Conservation (phyloP, 2,329 filamentous ascomycete genomes). For the Xylogone sp. region DNA sequence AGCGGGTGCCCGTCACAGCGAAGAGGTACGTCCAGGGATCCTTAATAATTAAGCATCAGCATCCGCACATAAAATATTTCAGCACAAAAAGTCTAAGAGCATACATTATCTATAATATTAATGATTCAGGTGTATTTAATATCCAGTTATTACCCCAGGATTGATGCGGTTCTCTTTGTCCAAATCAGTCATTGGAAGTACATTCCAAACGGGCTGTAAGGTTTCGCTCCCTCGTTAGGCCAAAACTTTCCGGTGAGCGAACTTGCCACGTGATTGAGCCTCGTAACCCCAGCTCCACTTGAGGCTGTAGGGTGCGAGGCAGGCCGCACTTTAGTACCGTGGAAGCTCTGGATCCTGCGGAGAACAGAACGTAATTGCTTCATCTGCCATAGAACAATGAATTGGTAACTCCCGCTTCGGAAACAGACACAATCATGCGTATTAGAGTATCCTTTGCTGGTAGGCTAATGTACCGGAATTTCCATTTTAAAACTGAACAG, state of each 20-base stretch:
- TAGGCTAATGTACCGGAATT: conserved; percentile 37
- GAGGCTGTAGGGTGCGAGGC: neutral
- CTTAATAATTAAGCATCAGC: neutral
- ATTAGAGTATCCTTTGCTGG: conserved; percentile 87
- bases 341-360: neutral
- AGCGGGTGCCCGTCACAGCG: neutral
- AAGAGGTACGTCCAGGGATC: neutral
- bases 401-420: neutral
- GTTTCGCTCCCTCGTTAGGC: neutral
- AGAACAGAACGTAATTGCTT: neutral
- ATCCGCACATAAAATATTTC: neutral
- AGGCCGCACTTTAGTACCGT: neutral
- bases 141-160: neutral
- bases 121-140: neutral
- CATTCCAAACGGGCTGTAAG: neutral
- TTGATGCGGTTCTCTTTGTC: neutral
- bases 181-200: neutral
- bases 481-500: neutral
- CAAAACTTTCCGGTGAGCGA: neutral
- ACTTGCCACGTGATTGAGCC: neutral
- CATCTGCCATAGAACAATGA: neutral
- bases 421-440: conserved; percentile 54
- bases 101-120: neutral
- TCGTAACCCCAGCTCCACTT: conserved; percentile 1
- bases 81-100: neutral